Evolutionary conservation across 257 asterid species (phyloP).

Genomic region (Vinca minor): DNA sequence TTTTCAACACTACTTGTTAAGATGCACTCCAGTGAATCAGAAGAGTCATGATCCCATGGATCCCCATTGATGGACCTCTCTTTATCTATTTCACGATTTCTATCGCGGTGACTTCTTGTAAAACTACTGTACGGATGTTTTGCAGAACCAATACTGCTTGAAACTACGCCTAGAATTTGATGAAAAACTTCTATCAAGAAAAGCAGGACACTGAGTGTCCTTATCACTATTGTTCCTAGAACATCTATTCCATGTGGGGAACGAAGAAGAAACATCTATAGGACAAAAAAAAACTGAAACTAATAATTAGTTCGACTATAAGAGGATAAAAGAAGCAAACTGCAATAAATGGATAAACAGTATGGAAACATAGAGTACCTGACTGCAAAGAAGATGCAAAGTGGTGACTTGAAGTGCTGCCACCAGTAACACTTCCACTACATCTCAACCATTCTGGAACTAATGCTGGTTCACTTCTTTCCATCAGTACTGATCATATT

Average conservation of each 20-base stretch:
- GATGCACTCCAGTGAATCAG: slow-evolving; percentile 36
- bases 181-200: slow-evolving; percentile 39
- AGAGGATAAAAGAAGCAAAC: not conserved
- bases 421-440: slow-evolving; percentile 49
- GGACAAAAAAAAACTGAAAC: not conserved
- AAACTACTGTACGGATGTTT: slow-evolving; percentile 71
- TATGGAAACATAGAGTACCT: slow-evolving; percentile 7
- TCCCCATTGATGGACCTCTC: slow-evolving; percentile 37
- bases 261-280: slow-evolving; percentile 41
- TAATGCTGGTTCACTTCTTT: slow-evolving; percentile 66
- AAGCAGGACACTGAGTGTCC: slow-evolving; percentile 29
- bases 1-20: slow-evolving; percentile 36
- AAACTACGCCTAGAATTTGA: slow-evolving; percentile 42
- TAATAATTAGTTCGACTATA: not conserved
- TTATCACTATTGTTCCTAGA: slow-evolving; percentile 44
- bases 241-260: slow-evolving; percentile 31
- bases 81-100: slow-evolving; percentile 44
- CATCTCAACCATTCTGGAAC: slow-evolving; percentile 85
- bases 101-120: slow-evolving; percentile 55
- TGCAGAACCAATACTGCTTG: slow-evolving; percentile 42
- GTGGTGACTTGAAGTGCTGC: slow-evolving; percentile 48
- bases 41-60: slow-evolving; percentile 36
- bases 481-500: slow-evolving; percentile 66
- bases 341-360: not conserved
- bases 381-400: slow-evolving; percentile 27